Conservation (phyloP, 441 rosid species). For the Pelargonium fulgidum region DNA sequence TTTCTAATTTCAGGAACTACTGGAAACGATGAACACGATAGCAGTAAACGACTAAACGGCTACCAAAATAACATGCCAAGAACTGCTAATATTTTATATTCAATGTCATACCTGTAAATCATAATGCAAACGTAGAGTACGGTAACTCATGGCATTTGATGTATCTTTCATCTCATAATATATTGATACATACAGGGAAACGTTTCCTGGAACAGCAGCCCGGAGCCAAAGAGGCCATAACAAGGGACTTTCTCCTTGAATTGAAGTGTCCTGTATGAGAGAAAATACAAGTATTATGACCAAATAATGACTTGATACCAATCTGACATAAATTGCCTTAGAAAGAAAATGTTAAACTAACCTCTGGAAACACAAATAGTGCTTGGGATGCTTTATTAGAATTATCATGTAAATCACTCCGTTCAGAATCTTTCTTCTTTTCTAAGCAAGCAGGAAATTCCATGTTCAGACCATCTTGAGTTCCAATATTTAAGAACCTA, state of each 20-base stretch:
- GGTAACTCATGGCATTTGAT: conserved; percentile 77
- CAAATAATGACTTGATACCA: conserved; percentile 19
- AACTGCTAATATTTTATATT: background rate
- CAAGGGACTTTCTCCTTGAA: conserved; percentile 52
- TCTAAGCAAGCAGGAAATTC: conserved; percentile 66
- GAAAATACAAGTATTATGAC: conserved; percentile 22
- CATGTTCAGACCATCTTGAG: conserved; percentile 40
- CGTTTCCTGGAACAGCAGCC: conserved; percentile 82
- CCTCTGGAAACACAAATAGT: conserved; percentile 79
- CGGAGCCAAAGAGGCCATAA: conserved; percentile 93
- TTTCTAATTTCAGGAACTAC: background rate
- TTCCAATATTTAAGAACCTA: conserved; percentile 61
- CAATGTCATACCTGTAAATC: conserved; percentile 52
- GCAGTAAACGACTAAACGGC: background rate
- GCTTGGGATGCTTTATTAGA: conserved; percentile 32
- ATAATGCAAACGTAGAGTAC: conserved; percentile 76
- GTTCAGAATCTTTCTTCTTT: conserved; percentile 38
- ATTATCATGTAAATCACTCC: conserved; percentile 28
- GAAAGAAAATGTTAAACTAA: conserved; percentile 30
- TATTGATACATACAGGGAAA: conserved; percentile 53
- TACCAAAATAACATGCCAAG: background rate
- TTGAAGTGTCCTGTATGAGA: conserved; percentile 52
- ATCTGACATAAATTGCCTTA: conserved; percentile 20
- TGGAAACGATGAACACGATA: background rate
- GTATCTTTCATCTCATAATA: conserved; percentile 81